Percentiles rank a stretch among this genome's conserved stretches.
Conservation (phyloP, 768 basidiomycete genomes). For the Amanita fuliginea region DNA sequence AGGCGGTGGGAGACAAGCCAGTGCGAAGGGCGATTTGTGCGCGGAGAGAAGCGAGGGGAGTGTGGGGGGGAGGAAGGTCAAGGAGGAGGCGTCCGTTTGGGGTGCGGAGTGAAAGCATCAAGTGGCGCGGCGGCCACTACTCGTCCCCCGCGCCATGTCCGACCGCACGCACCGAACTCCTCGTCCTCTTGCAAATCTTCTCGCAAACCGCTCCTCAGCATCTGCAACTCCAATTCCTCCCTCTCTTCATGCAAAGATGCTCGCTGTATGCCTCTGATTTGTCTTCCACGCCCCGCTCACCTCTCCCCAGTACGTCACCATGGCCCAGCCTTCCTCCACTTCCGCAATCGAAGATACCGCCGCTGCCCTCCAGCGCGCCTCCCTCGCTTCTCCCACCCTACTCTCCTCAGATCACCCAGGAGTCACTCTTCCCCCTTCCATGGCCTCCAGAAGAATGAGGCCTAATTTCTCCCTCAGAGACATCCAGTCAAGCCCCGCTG, state of each 20-base stretch:
- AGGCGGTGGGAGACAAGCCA: constrained; percentile 52
- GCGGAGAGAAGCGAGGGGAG: constrained; percentile 49
- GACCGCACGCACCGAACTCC: constrained; percentile 4
- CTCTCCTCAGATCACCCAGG: constrained; percentile 10
- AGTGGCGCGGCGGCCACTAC: too few relatives aligned
- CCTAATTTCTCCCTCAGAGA: constrained; percentile 55
- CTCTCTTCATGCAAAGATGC: constrained; percentile 87
- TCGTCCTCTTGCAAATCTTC: constrained; percentile 30
- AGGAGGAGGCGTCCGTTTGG: constrained; percentile 11
- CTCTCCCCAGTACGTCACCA: constrained; percentile 8
- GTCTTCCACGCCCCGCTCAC: background rate
- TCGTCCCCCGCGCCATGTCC: background rate
- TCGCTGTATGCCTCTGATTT: constrained; percentile 41
- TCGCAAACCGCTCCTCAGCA: constrained; percentile 22
- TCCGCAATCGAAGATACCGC: constrained; percentile 28
- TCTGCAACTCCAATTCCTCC: constrained; percentile 57
- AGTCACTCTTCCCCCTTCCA: constrained; percentile 14
- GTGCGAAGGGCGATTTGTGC: constrained; percentile 62
- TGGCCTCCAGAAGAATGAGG: constrained; percentile 35
- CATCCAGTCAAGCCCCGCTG: constrained; percentile 34
- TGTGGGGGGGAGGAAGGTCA: constrained; percentile 44
- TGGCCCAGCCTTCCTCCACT: constrained; percentile 11
- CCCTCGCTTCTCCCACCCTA: constrained; percentile 15
- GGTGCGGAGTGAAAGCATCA: too few relatives aligned
- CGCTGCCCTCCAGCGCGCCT: constrained; percentile 26